A percentile compares a stretch with the other conserved stretches of the same genome.
These are phyloP conservation scores for Grigorovia jiainica DNA, from an alignment of 805 yeast genomes.

Conservation along the genomic window DNA sequence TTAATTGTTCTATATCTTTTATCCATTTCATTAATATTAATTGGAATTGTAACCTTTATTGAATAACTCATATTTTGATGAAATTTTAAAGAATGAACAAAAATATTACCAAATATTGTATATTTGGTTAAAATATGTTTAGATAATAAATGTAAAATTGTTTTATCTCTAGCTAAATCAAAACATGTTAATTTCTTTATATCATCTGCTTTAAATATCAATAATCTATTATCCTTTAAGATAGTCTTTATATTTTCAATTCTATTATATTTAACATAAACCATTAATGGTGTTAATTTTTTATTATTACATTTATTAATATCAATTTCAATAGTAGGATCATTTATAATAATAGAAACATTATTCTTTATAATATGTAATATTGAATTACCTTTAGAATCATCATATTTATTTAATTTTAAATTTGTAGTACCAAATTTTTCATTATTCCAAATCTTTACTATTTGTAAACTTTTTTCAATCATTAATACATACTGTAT, in stretches of 20 bases:
- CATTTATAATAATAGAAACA: conserved; percentile 32
- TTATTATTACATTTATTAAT: conserved; percentile 53
- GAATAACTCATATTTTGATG: conserved; percentile 11
- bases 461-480: conserved; percentile 35
- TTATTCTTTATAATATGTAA: conserved; percentile 59
- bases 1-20: background rate
- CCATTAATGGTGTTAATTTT: conserved; percentile 60
- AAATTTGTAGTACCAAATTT: background rate
- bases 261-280: conserved; percentile 61
- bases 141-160: conserved; percentile 13
- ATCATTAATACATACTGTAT: conserved; percentile 46
- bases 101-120: conserved; percentile 8
- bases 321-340: conserved; percentile 24
- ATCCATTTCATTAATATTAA: background rate
- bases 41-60: conserved; percentile 2
- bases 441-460: conserved; percentile 33
- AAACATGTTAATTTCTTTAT: conserved; percentile 32
- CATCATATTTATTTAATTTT: conserved; percentile 43
- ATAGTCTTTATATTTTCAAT: conserved; percentile 47
- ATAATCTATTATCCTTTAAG: conserved; percentile 40
- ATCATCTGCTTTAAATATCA: conserved; percentile 15
- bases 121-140: conserved; percentile 5
- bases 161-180: conserved; percentile 37
- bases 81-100: conserved; percentile 13
- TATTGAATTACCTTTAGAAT: conserved; percentile 62